phyloP scores from a whole-genome alignment of 208 protist genomes.

The Crithidia brevicula region DNA sequence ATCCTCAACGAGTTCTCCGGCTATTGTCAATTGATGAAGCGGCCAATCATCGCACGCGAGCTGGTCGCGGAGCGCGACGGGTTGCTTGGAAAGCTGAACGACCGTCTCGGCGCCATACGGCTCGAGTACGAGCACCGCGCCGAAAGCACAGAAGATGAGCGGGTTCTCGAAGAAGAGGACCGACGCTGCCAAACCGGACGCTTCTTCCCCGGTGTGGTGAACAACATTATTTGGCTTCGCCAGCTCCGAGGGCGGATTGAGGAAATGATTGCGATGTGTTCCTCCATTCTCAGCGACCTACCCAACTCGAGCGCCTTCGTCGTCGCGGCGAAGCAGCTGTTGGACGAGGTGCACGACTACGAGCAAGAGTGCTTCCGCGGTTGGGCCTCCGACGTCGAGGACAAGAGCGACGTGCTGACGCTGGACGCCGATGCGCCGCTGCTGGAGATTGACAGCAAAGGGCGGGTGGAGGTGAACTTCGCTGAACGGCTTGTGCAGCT shows the following conservation, averaged over 20 bases:
- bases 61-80: conserved; percentile 84
- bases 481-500: conserved; percentile 90
- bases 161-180: conserved; percentile 85
- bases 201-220: conserved; percentile 91
- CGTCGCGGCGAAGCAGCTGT: conserved; percentile 47
- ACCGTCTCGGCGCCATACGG: conserved; percentile 82
- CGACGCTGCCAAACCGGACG: conserved; percentile 86
- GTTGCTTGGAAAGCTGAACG: conserved; percentile 88
- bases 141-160: conserved; percentile 76
- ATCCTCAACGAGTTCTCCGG: conserved; percentile 85
- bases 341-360: conserved; percentile 89
- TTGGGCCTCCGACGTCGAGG: conserved; percentile 82
- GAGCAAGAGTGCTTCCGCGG: conserved; percentile 82
- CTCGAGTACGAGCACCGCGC: conserved; percentile 88
- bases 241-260: conserved; percentile 80
- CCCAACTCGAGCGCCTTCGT: conserved; percentile 70
- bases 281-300: conserved; percentile 79
- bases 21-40: conserved; percentile 85
- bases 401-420: conserved; percentile 65
- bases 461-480: conserved; percentile 89
- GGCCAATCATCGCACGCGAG: conserved; percentile 87
- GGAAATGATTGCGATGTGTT: conserved; percentile 82
- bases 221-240: conserved; percentile 92
- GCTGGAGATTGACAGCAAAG: conserved; percentile 86
- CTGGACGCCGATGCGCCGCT: conserved; percentile 83